Evolutionary conservation across 1,139 yeast species (phyloP), one percentile per base, ranked within the genome.

Genomic region (Blastobotrys buckinghamii): DNA sequence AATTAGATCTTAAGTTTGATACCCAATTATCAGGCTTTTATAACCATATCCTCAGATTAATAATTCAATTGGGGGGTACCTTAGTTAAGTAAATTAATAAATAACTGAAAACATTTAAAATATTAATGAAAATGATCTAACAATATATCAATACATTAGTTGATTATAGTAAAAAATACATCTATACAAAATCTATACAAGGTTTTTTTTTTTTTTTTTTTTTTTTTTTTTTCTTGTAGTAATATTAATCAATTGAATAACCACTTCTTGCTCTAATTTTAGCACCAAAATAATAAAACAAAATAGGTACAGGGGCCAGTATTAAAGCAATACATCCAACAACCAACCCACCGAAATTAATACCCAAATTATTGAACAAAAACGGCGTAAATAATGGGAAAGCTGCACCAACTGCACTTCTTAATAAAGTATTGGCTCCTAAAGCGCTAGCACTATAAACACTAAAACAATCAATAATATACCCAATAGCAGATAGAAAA

Each of bases 381-480:
- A 63, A 69, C 33, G 58, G 56, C 1, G 72, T 66, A 48, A 69
- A 68, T 34, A 70, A 55, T n/a, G 72, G 72, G 26, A 68, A 66
- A 2, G 55, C 64, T 2, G 72, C 73, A 39, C 70, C 73, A 56
- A 68, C 62, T 19, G 63, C 46, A 15, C 70, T 65, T 44, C 73
- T 60, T 47, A 69, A 57, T 49, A 86, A 81, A 0, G 95, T 81
- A 63, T 87, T 88, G 15, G 85, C 95, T 4, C 96, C 95, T 55
- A 88, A 72, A 1, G 96, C 96, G 26, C 95, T 83, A 1, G 95
- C 95, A 2, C 95, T 92, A 60, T 79, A 79, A 36, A 64, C 67
- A 44, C 60, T 81, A 64, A 64, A 86, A 45, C 85, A 75, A 66
- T 87, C 96, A 58, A 88, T 81, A 58, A 88, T 78, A 64, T 86